These are phyloP conservation scores for Acanthamoeba rhysodes DNA, from an alignment of 208 protist species.

Conservation along the genomic window DNA sequence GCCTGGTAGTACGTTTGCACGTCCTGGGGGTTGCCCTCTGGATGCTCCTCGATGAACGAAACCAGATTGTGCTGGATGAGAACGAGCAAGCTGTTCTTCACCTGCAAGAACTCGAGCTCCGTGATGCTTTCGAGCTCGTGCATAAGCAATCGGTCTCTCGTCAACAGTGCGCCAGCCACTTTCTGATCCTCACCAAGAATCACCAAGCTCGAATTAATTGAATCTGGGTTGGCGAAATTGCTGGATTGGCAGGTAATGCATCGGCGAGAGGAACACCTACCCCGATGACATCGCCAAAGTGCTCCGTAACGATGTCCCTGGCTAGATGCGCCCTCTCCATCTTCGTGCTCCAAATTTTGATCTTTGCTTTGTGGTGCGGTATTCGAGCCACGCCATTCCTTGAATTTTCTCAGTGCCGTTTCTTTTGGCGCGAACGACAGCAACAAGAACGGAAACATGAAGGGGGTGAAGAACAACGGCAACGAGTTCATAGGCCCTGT, in stretches of 20 bases:
- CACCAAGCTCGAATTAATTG: not conserved
- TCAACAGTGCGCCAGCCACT: conserved; percentile 14
- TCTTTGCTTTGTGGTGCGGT: too few relatives aligned
- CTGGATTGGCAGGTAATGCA: too few relatives aligned
- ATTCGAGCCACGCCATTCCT: too few relatives aligned
- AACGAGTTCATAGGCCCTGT: too few relatives aligned
- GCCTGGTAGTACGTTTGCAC: conserved; percentile 47
- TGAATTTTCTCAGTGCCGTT: too few relatives aligned
- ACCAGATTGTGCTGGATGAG: conserved; percentile 68
- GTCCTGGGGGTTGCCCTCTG: not conserved
- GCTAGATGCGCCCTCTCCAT: conserved; percentile 18
- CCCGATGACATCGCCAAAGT: conserved; percentile 44
- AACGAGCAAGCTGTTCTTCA: conserved; percentile 66
- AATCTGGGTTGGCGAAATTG: not conserved
- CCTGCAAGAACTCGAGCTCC: conserved; percentile 41
- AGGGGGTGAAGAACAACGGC: too few relatives aligned
- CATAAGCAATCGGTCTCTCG: not conserved
- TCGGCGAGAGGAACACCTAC: not conserved
- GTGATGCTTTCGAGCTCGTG: not conserved
- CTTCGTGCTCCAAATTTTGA: not conserved
- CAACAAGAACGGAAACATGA: too few relatives aligned
- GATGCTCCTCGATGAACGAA: conserved; percentile 67
- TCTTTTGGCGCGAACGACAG: too few relatives aligned
- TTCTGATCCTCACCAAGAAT: not conserved
- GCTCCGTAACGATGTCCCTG: not conserved